phyloP scores from a whole-genome alignment of 306 rosid species.

The Corylus avellana region DNA sequence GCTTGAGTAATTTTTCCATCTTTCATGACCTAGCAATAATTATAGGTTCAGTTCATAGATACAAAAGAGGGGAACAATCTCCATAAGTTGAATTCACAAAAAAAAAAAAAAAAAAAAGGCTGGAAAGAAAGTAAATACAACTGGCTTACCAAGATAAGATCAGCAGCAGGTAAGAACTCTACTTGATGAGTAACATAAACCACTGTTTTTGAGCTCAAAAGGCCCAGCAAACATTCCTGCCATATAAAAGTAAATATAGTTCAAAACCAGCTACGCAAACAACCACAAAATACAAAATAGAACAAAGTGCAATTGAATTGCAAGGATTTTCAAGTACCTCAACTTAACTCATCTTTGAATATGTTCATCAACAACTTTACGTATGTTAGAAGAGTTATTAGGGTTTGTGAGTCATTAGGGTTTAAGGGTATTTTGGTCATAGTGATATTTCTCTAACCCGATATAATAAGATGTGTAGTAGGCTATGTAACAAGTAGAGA shows the following conservation, averaged over 20 bases:
- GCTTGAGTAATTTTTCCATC: constrained; percentile 82
- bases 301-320: not conserved
- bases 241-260: constrained; percentile 1
- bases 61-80: not conserved
- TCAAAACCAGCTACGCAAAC: not conserved
- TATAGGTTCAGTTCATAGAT: not conserved
- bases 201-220: constrained; percentile 61
- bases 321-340: not conserved
- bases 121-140: not conserved
- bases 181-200: constrained; percentile 83
- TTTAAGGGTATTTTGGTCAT: too few species aligned
- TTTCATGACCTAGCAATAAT: constrained; percentile 68
- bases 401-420: too few species aligned
- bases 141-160: constrained; percentile 59
- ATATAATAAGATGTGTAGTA: too few species aligned
- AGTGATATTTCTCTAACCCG: too few species aligned
- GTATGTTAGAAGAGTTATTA: too few species aligned
- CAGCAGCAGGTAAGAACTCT: constrained; percentile 73
- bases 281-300: not conserved
- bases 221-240: constrained; percentile 69
- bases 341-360: not conserved
- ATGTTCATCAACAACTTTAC: not conserved
- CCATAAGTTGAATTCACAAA: not conserved
- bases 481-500: too few species aligned
- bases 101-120: not conserved